Evolutionary conservation across 768 basidiomycete genomes (phyloP).

Genomic region (Leccinum disarticulatum): DNA sequence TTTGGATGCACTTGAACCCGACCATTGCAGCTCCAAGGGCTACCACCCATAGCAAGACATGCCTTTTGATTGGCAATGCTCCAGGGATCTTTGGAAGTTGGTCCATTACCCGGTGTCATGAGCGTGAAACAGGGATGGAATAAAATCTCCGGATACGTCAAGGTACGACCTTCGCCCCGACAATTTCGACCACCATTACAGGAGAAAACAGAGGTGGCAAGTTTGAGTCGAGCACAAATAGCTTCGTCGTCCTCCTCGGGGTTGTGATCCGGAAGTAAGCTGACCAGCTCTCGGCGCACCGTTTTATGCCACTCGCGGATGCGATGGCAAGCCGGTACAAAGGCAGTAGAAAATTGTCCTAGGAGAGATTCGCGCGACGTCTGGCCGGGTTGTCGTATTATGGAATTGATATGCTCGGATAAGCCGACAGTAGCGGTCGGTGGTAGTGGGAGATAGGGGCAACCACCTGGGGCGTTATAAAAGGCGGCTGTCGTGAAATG

Average conservation of each 20-base stretch:
- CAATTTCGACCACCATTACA: conserved; percentile 19
- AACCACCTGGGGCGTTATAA: conserved; percentile 9
- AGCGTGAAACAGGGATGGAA: conserved; percentile 30
- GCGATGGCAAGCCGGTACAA: conserved; percentile 15
- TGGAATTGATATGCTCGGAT: conserved; percentile 19
- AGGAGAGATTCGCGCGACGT: conserved; percentile 11
- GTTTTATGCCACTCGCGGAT: conserved; percentile 30
- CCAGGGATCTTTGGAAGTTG: conserved; percentile 20
- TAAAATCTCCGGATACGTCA: conserved; percentile 28
- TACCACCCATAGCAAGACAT: conserved; percentile 22
- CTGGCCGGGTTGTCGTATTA: conserved; percentile 25
- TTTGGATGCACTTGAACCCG: conserved; percentile 24
- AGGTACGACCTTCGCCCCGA: conserved; percentile 11
- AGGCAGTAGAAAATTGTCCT: conserved; percentile 18
- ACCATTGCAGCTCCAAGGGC: conserved; percentile 22
- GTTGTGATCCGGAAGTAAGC: conserved; percentile 24
- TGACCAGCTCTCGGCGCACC: conserved; percentile 27
- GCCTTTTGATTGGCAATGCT: conserved; percentile 25
- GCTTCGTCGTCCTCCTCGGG: conserved; percentile 17
- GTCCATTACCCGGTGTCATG: conserved; percentile 4
- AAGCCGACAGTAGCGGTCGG: conserved; percentile 29
- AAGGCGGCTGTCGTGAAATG: conserved; percentile 21
- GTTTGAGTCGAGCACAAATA: conserved; percentile 23
- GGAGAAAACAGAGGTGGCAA: conserved; percentile 30
- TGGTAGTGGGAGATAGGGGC: conserved; percentile 27